Evolutionary conservation across 2,329 filamentous ascomycete genomes (phyloP), one percentile per base, ranked within the genome.

Genomic region (Diaporthe aspalathi): DNA sequence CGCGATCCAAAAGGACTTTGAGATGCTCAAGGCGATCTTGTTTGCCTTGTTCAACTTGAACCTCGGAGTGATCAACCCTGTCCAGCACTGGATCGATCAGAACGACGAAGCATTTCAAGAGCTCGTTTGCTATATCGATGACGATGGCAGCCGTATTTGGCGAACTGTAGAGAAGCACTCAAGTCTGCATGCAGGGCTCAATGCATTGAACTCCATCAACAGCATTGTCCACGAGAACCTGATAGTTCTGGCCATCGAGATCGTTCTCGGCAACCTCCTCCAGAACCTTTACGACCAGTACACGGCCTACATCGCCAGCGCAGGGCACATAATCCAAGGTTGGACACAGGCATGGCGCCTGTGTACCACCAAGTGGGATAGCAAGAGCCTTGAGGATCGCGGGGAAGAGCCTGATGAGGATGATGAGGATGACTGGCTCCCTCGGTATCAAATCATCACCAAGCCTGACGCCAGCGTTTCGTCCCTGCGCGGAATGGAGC

Each of bases 271-370:
- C 0, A n/a, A 24, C 3, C 5, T 70, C 2, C 24, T 70, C 5
- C 16, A 32, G n/a, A 45, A 27, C 17, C 27, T 70, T 4, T 38
- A 57, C 16, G 17, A 35, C 5, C 7, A 67, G 2, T 70, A 45
- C 16, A 3, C 49, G 7, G 22, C 63, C 3, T 70, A 54, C 22
- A 67, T 70, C 69, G 35, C 69, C 3, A 66, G 60, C 32, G 9
- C 29, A n/a, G 69, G 69, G n/a, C 29, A 53, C 22, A 43, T 70
- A n/a, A 45, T 40, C 14, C 60, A 67, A 14, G 69, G 69, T 27
- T 70, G 69, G 69, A 70, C 69, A 38, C 62, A 67, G n/a, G 69
- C 69, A 6, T 66, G 57, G 69, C 69, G 69, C 1, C 16, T 70
- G 2, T 70, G 69, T 29, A 57, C 17, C 9, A 70, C 62, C 2